Evolutionary conservation across 805 yeast species (phyloP), one percentile per base, ranked within the genome.

Genomic region (Pichia cephalocereana): DNA sequence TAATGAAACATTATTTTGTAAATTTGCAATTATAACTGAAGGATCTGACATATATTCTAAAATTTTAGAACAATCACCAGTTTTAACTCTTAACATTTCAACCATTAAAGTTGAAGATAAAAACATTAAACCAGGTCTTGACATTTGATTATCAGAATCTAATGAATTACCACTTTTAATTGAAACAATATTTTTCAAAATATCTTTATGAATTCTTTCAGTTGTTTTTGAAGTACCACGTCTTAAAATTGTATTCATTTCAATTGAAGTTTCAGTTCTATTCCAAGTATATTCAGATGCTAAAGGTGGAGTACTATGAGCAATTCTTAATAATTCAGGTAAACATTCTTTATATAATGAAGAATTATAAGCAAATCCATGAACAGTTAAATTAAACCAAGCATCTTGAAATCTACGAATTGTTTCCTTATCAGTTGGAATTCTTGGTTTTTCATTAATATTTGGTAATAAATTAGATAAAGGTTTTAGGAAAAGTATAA

Each of bases 301-400:
- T 45, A 89, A 71, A 2, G 96, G 88, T 2, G 96, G 96, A 6
- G 97, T 76, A 59, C 77, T 85, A 61, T 83, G 78, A 1, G 99
- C 98, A 55, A 93, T 84, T 46, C 80, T 70, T 56, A 75, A 71
- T 40, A 91, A 70, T 28, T 78, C 77, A 0, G 55, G 55, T 40
- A 65, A 62, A 57, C 76, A 74, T n/a, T 67, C 66, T 47, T 67
- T 65, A 15, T 79, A 74, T 58, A 81, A 69, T 14, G 70, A 69
- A 0, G 93, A 80, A 37, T 71, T 71, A 47, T 71, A 70, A n/a
- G 80, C 75, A 61, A 82, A 88, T 0, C 99, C 99, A 64, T 93
- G 96, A 28, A 90, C 85, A 5, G 83, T 91, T 74, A 93, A 71
- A 59, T 91, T 93, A 64, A 87, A 88, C 99, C 99, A 93, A 41